Percentiles rank a stretch among this genome's conserved stretches.
Evolutionary conservation across 2,329 filamentous ascomycete genomes (phyloP).

Genomic region (Arthrobotrys entomopaga): DNA sequence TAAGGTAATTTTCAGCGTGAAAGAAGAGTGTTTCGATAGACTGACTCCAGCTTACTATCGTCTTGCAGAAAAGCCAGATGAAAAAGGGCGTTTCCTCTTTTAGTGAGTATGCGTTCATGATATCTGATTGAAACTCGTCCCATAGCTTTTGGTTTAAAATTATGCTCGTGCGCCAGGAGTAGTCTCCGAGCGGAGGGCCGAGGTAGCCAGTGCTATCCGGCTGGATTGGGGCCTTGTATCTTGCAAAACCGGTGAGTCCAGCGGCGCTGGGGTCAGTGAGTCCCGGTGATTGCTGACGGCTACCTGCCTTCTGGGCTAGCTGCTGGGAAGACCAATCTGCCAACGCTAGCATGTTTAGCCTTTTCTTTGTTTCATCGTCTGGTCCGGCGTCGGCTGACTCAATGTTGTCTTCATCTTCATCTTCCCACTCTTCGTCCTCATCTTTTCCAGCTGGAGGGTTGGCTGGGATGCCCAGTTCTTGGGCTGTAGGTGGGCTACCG

Average conservation of each 20-base stretch:
- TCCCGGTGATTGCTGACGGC: background rate
- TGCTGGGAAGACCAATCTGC: constrained; percentile 11
- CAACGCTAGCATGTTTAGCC: background rate
- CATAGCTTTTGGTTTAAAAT: background rate
- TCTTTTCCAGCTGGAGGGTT: background rate
- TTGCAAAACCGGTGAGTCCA: background rate
- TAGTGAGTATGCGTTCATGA: background rate
- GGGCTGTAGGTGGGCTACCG: background rate
- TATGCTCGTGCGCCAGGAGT: constrained; percentile 9
- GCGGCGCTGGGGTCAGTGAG: background rate
- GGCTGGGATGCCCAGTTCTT: background rate
- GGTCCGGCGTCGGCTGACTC: background rate
- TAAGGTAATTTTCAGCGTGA: background rate
- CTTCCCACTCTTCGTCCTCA: too few species aligned
- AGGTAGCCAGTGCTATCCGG: background rate
- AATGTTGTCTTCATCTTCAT: background rate
- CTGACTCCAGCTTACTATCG: background rate
- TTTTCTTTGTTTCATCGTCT: background rate
- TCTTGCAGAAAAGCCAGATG: background rate
- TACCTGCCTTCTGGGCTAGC: background rate
- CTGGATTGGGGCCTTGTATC: background rate
- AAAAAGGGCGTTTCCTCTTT: too few species aligned
- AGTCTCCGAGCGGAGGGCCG: constrained; percentile 2
- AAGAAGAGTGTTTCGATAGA: background rate
- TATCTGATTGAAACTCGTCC: background rate